These are phyloP conservation scores for Eucalyptus coolabah DNA, from an alignment of 345 rosid genomes.

Conservation along the genomic window DNA sequence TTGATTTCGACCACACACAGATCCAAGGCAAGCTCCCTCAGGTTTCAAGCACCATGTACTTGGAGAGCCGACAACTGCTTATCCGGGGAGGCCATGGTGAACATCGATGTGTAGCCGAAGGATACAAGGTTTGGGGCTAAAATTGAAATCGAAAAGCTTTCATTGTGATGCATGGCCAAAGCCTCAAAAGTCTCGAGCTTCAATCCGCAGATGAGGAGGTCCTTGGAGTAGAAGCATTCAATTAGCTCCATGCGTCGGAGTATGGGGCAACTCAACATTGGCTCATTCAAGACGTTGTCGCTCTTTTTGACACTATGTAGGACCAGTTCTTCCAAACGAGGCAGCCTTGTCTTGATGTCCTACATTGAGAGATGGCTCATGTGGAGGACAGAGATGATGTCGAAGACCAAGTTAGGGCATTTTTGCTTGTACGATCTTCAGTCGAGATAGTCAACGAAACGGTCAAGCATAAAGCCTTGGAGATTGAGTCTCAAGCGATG, in stretches of 20 bases:
- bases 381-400: accelerated
- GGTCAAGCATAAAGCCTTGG: background rate
- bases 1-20: background rate
- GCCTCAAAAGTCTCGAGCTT: background rate
- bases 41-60: no score
- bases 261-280: background rate
- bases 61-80: no score
- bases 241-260: background rate
- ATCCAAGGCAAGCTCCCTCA: background rate
- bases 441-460: background rate
- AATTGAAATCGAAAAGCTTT: background rate
- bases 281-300: background rate
- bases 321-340: background rate
- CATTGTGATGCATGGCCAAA: background rate
- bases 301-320: background rate
- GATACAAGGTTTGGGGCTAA: background rate
- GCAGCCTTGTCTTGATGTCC: background rate
- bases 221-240: background rate
- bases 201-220: background rate
- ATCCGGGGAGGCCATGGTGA: no score
- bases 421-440: background rate
- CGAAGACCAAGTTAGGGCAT: no score
- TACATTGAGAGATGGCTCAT: background rate
- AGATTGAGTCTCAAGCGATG: background rate
- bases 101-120: no score